Evolutionary conservation across 441 rosid species (phyloP).

Genomic region (Pelargonium cotyledonis): DNA sequence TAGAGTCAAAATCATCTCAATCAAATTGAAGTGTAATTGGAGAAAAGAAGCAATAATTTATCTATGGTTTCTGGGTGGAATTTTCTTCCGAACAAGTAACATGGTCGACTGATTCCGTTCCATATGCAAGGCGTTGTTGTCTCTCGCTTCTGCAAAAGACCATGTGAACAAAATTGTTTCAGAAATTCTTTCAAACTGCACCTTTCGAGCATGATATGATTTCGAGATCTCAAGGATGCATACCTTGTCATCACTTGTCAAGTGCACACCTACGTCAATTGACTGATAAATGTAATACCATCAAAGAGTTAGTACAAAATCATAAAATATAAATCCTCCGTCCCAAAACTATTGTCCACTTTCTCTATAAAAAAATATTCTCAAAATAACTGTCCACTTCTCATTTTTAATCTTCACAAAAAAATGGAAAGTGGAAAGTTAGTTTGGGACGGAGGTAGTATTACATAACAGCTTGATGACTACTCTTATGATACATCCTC

Average conservation of each 20-base stretch:
- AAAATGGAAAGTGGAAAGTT: too few species aligned
- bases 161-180: too few species aligned
- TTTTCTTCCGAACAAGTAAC: constrained; percentile 88
- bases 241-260: constrained; percentile 80
- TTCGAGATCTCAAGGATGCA: not conserved
- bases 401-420: too few species aligned
- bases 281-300: constrained; percentile 43
- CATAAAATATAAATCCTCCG: too few species aligned
- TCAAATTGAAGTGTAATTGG: constrained; percentile 58
- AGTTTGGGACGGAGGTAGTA: too few species aligned
- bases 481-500: too few species aligned
- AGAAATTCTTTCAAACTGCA: too few species aligned
- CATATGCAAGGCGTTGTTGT: constrained; percentile 56
- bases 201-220: not conserved
- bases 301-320: not conserved
- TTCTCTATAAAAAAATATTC: too few species aligned
- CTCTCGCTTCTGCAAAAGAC: constrained; percentile 42
- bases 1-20: constrained; percentile 40
- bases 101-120: constrained; percentile 86
- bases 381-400: too few species aligned
- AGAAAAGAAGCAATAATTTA: constrained; percentile 60
- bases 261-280: constrained; percentile 56
- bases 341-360: too few species aligned
- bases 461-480: too few species aligned
- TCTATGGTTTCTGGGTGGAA: constrained; percentile 66